These are phyloP conservation scores for Talaromyces rugulosus DNA, from an alignment of 2,329 filamentous ascomycete genomes.

Conservation along the genomic window DNA sequence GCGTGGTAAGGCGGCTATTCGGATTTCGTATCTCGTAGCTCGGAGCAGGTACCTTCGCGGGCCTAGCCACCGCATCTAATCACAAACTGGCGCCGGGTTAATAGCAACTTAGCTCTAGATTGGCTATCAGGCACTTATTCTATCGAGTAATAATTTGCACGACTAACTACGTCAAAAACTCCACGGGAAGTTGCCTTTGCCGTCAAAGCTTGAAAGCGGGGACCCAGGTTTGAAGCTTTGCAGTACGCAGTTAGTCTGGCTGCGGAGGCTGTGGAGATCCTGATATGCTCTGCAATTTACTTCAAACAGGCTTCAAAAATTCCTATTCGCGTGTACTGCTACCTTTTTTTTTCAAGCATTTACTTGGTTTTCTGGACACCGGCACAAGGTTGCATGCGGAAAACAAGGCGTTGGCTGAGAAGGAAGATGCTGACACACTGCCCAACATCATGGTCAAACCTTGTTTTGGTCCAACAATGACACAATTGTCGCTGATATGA, in stretches of 20 bases:
- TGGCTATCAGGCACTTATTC: not conserved
- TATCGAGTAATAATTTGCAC: not conserved
- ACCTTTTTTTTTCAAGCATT: not conserved
- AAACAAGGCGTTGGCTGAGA: not conserved
- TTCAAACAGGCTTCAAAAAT: not conserved
- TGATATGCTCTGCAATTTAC: not conserved
- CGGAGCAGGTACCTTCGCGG: not conserved
- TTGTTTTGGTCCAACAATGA: not conserved
- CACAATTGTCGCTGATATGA: not conserved
- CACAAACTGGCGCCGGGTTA: not conserved
- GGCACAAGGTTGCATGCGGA: not conserved
- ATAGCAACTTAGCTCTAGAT: not conserved
- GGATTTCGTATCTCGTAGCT: not conserved
- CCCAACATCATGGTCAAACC: not conserved
- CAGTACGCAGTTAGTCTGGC: not conserved
- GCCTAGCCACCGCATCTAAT: not conserved
- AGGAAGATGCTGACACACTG: not conserved
- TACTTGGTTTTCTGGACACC: not conserved
- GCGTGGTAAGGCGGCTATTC: not conserved
- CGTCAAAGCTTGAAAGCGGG: not conserved
- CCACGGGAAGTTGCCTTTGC: not conserved
- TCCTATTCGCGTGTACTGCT: not conserved
- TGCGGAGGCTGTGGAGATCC: not conserved
- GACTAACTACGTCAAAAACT: not conserved
- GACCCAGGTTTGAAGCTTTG: not conserved